Conservation (phyloP, 768 basidiomycete genomes). For the Boletus huronensis region DNA sequence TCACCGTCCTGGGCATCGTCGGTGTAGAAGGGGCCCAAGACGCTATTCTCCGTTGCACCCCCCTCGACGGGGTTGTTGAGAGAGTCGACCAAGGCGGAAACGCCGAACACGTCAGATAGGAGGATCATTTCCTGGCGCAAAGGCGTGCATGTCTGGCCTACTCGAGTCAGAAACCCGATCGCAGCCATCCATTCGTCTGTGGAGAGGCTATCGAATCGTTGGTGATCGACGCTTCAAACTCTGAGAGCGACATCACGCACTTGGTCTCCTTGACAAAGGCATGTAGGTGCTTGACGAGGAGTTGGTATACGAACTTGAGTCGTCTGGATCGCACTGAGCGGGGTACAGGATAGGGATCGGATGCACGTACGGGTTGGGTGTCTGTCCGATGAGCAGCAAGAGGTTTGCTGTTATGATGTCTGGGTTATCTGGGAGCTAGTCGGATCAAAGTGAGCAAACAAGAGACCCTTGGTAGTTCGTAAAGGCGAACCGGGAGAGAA, state of each 20-base stretch:
- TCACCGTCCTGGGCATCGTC: conserved; percentile 70
- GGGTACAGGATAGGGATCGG: background rate
- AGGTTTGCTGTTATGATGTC: conserved; percentile 51
- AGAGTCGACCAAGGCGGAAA: conserved; percentile 72
- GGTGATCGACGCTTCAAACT: background rate
- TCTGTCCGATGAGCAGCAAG: conserved; percentile 36
- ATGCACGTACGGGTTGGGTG: conserved; percentile 39
- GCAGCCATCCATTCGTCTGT: conserved; percentile 84
- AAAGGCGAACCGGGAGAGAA: conserved; percentile 37
- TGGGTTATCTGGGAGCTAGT: conserved; percentile 44
- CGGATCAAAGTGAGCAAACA: conserved; percentile 1
- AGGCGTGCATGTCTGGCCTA: conserved; percentile 69
- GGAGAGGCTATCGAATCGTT: conserved; percentile 47
- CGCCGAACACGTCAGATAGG: conserved; percentile 77
- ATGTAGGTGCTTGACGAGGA: conserved; percentile 66
- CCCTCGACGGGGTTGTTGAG: conserved; percentile 65
- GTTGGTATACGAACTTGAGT: conserved; percentile 45
- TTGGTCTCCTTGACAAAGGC: conserved; percentile 70
- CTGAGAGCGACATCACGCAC: conserved; percentile 25
- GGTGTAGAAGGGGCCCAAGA: conserved; percentile 82
- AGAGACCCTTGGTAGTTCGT: background rate
- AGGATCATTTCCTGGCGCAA: conserved; percentile 80
- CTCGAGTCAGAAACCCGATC: conserved; percentile 73
- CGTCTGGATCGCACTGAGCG: conserved; percentile 29
- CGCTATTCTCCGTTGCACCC: conserved; percentile 67